Evolutionary conservation across 345 rosid species (phyloP), one percentile per base, ranked within the genome.

Genomic region (Garcia nutans): DNA sequence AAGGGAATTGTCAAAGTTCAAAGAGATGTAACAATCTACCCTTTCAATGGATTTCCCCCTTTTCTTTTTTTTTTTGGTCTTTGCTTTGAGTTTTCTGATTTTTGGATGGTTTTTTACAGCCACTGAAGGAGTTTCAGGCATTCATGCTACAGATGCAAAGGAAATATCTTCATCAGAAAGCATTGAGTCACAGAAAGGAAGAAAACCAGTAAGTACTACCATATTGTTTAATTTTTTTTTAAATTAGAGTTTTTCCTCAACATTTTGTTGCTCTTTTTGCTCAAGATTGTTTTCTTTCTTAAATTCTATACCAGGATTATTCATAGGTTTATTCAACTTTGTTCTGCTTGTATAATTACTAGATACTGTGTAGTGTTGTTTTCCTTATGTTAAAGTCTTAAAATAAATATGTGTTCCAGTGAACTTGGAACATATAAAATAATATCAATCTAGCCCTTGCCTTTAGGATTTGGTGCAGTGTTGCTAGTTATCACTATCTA

Each of bases 121-220:
- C 49, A 68, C 56, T 73, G 82, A 86, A 76, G 86, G 85, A 79
- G 81, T 77, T 78, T 76, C 81, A 45, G 76, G 72, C 56, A 60
- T 68, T 49, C 89, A 83, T 57, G 76, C 78, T 75, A 54, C 72
- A 22, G 56, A 65, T 74, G 65, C 71, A 73, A 86, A 84, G 74
- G 95, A 83, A 76, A 74, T 68, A 49, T 84, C 85, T 24, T 78
- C 85, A 19, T 61, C 86, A 10, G 88, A 87, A 76, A 88, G 84
- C 65, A 28, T 68, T 41, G 88, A 84, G 77, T 79, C 75, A 5
- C 79, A 70, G 83, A 88, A 87, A 80, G 80, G 81, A 84, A 90
- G 75, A 77, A 95, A 89, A 78, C 84, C 74, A 74, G 97, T 93
- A 56, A 84, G 96, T 86, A 65, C 24, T 65, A 9, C 64, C 17